Evolutionary conservation across 2,329 filamentous ascomycete genomes (phyloP), one percentile per base, ranked within the genome.

Genomic region (Lasiodiplodia theobromae): DNA sequence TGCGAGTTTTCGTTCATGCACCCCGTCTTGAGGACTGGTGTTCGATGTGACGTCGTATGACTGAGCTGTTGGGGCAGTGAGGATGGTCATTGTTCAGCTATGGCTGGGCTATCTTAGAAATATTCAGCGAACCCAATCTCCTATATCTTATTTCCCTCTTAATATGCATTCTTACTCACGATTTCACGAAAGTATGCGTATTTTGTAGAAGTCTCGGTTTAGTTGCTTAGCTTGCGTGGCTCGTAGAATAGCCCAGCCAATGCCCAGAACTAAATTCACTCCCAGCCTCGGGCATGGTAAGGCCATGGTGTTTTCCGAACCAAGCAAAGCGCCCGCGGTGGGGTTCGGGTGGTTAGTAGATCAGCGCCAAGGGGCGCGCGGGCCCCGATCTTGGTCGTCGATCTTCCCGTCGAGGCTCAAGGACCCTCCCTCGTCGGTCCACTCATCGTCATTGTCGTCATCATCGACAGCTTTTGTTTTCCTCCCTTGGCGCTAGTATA

Each of bases 311-410:
- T 25, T 31, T 60, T 44, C 57, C 57, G 44, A 60, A 47, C 11
- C 38, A 60, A 60, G 57, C 7, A 49, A 62, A 25, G 57, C 25
- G 57, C 12, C 23, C 38, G 38, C 40, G 57, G 38, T 23, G 25
- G 47, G 14, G 57, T 47, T 47, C 47, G 44, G 60, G 31, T 49
- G 25, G n/a, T 31, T 14, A 16, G 34, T 23, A 57, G 37, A 57
- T 47, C 44, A n/a, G 44, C 44, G 44, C 18, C 44, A 47, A 21
- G 44, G 44, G 44, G 54, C 34, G 60, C 16, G 47, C 21, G 60
- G 63, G 63, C n/a, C 52, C 63, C 63, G 63, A 66, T 66, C 63
- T 54, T 66, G 49, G 51, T 44, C 49, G 63, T 66, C 63, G 63
- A 66, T 66, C 63, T 56, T 65, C 44, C 44, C 7, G n/a, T 8